Conservation (phyloP, 768 basidiomycete genomes). For the Phallus indusiatus region DNA sequence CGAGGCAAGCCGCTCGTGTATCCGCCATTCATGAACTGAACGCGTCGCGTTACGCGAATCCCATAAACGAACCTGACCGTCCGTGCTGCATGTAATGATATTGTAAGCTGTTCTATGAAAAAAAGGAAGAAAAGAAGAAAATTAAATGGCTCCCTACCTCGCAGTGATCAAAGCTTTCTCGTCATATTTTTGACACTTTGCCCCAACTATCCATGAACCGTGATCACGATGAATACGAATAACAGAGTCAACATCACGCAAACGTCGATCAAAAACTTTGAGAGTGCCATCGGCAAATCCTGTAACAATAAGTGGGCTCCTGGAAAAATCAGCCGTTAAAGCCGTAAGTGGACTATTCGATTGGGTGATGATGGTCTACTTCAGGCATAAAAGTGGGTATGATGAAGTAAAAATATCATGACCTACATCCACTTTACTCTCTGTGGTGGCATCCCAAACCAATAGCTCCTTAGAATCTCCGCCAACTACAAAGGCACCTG, state of each 20-base stretch:
- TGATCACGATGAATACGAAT: conserved; percentile 73
- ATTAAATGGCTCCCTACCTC: conserved; percentile 42
- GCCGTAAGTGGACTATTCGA: conserved; percentile 86
- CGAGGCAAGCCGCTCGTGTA: conserved; percentile 65
- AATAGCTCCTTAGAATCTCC: conserved; percentile 86
- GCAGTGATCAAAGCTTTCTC: conserved; percentile 73
- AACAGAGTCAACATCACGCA: conserved; percentile 74
- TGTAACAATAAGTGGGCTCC: conserved; percentile 73
- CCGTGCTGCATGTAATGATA: conserved; percentile 42
- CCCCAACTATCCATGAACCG: conserved; percentile 83
- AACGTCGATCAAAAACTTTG: conserved; percentile 85
- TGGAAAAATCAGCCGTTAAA: conserved; percentile 66
- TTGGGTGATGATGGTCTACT: conserved; percentile 80
- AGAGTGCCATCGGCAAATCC: conserved; percentile 90
- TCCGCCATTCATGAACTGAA: conserved; percentile 52
- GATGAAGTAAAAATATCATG: not conserved
- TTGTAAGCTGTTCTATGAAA: not conserved
- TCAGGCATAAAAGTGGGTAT: not conserved
- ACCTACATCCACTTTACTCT: conserved; percentile 63
- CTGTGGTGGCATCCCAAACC: conserved; percentile 93
- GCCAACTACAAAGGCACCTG: conserved; percentile 78
- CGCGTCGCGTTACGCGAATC: conserved; percentile 63
- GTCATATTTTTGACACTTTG: conserved; percentile 68
- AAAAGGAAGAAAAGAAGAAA: not conserved
- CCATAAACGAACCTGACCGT: conserved; percentile 88